Evolutionary conservation across 805 yeast species (phyloP).

Genomic region (Sungouiozyma ichnusensis): DNA sequence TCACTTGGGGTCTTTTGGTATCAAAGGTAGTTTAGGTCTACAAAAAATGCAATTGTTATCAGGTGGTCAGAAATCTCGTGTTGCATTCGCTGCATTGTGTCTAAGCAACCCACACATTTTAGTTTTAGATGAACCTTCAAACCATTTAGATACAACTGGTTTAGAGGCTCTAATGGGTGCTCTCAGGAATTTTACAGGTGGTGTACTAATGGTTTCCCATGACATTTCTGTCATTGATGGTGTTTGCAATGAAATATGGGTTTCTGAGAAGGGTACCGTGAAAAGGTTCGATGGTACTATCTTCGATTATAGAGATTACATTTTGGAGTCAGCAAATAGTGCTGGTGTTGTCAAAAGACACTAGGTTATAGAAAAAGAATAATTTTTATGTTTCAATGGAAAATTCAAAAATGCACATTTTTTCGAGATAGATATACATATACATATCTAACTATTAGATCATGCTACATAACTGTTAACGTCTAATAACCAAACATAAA

Average conservation of each 20-base stretch:
- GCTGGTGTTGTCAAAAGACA: constrained; percentile 90
- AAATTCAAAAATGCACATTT: neutral
- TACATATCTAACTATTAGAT: no score
- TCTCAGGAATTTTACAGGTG: constrained; percentile 79
- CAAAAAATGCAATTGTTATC: constrained; percentile 84
- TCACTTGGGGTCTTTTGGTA: constrained; percentile 94
- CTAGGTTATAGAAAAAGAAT: constrained; percentile 22
- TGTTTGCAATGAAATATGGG: constrained; percentile 94
- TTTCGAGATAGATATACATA: neutral
- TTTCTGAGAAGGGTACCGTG: constrained; percentile 78
- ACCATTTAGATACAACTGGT: constrained; percentile 97
- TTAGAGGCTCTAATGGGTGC: constrained; percentile 92
- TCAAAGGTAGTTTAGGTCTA: constrained; percentile 85
- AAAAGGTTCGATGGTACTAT: constrained; percentile 71
- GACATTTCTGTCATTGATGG: constrained; percentile 84
- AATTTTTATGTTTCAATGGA: constrained; percentile 1
- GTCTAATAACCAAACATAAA: neutral
- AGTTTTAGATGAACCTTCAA: constrained; percentile 94
- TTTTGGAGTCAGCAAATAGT: constrained; percentile 62
- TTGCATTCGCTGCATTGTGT: constrained; percentile 93
- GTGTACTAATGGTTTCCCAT: constrained; percentile 95
- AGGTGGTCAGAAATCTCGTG: constrained; percentile 98
- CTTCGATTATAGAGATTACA: constrained; percentile 81
- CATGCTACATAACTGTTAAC: neutral
- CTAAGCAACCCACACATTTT: constrained; percentile 82